Conservation (phyloP, 1,284 basidiomycete species). For the Ceratobasidium sp. region DNA sequence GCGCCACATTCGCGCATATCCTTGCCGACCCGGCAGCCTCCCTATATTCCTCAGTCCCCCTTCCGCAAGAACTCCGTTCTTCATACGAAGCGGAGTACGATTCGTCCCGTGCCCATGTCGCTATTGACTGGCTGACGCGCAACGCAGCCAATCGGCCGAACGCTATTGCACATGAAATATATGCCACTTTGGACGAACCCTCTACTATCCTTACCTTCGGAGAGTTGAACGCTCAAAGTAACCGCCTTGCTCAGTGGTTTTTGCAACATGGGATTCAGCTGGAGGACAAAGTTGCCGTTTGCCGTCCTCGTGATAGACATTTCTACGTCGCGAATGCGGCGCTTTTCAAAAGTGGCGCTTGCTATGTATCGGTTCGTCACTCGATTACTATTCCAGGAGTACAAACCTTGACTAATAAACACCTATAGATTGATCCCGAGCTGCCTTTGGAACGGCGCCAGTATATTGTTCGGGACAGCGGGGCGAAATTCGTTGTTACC, state of each 20-base stretch:
- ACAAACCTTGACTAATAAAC: not conserved
- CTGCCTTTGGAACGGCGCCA: constrained; percentile 64
- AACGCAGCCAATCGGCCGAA: constrained; percentile 27
- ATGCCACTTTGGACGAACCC: constrained; percentile 22
- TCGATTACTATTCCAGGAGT: not conserved
- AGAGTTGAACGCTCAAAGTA: constrained; percentile 60
- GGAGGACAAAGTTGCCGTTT: constrained; percentile 66
- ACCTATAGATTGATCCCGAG: constrained; percentile 66
- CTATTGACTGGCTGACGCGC: constrained; percentile 25
- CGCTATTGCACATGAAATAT: constrained; percentile 38
- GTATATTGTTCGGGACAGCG: constrained; percentile 65
- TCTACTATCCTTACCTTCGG: constrained; percentile 55
- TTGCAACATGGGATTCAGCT: constrained; percentile 57
- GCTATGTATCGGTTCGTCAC: constrained; percentile 66
- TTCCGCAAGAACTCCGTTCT: constrained; percentile 19
- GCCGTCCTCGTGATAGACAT: constrained; percentile 61
- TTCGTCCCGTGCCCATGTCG: constrained; percentile 30
- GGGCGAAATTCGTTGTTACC: constrained; percentile 62
- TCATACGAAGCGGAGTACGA: constrained; percentile 34
- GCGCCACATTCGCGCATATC: not conserved
- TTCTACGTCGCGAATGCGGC: constrained; percentile 65
- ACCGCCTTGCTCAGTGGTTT: constrained; percentile 64
- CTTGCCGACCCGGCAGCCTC: constrained; percentile 1
- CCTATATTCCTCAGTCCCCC: constrained; percentile 13
- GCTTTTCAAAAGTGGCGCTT: constrained; percentile 66